phyloP scores from a whole-genome alignment of 2,329 filamentous ascomycete species.

The Clarireedia sp. region DNA sequence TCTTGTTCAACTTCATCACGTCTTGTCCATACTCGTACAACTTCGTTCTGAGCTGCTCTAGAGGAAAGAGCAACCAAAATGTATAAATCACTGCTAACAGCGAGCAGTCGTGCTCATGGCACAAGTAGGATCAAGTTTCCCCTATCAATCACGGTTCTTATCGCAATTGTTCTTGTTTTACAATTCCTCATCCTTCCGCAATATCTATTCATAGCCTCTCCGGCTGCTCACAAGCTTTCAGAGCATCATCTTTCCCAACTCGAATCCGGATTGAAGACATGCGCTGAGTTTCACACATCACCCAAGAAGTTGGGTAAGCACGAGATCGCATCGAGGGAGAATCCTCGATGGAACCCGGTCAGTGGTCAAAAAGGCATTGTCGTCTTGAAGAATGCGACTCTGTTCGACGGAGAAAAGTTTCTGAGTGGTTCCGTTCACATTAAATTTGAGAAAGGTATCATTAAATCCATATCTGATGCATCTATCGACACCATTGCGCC shows the following conservation, averaged over 20 bases:
- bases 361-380: constrained; percentile 33
- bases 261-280: constrained; percentile 22
- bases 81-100: neutral
- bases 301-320: constrained; percentile 7
- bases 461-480: constrained; percentile 27
- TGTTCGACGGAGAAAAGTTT: constrained; percentile 37
- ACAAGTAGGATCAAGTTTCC: constrained; percentile 13
- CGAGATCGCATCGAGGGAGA: constrained; percentile 23
- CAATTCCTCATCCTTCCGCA: constrained; percentile 23
- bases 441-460: constrained; percentile 32
- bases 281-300: constrained; percentile 21
- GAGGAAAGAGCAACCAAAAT: neutral
- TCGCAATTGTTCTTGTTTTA: constrained; percentile 16
- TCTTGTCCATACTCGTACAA: neutral
- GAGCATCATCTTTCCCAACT: constrained; percentile 19
- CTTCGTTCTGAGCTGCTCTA: neutral
- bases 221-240: constrained; percentile 15
- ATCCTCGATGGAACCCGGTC: constrained; percentile 35
- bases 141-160: constrained; percentile 16
- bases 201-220: constrained; percentile 17
- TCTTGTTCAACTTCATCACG: no score
- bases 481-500: constrained; percentile 11
- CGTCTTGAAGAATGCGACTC: constrained; percentile 34
- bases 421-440: constrained; percentile 32
- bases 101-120: neutral